Evolutionary conservation across 164 flowering plant genomes (phyloP), one percentile per base, ranked within the genome.

Genomic region (Taxillus chinensis): DNA sequence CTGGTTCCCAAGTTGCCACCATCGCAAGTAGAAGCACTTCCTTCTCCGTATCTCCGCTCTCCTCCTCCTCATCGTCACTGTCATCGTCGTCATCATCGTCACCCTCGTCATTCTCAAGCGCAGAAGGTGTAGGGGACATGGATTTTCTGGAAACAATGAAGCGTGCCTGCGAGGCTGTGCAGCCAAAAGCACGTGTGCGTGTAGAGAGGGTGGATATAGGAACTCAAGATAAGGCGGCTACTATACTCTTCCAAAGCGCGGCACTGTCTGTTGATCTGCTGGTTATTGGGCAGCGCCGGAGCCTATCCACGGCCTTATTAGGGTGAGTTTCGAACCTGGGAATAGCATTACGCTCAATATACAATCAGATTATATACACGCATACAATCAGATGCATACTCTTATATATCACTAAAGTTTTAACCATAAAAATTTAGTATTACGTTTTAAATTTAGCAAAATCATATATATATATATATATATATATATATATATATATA

Each of bases 141-240:
- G 79, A 84, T 45, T 83, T 83, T 68, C 76, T 86, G 13, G 89
- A 82, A 10, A 77, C 61, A 59, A 83, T 83, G 90, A 82, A 68
- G 73, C 68, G 59, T 14, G 75, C 65, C 7, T 83, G 92, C 48
- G 70, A 73, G 69, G 37, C 41, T 8, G 75, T 71, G 0, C 77
- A 77, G 56, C 91, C 91, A 0, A 80, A 73, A 46, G 41, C 79
- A 10, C 63, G 62, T n/a, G 85, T 89, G n/a, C 65, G 59, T 3
- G 61, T 67, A 12, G 77, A 73, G 65, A 77, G 66, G 74, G 78
- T 75, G 61, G 83, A 70, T n/a, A 68, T 77, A 66, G 85, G 72
- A n/a, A 75, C 79, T 17, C 72, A 72, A 60, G 85, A 82, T 15
- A 89, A 83, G 77, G 90, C 82, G 12, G 62, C 74, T 12, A 64